Base-by-base conservation (phyloP, 192 early-diverging fungal species). In the Allomyces javanicus region DNA sequence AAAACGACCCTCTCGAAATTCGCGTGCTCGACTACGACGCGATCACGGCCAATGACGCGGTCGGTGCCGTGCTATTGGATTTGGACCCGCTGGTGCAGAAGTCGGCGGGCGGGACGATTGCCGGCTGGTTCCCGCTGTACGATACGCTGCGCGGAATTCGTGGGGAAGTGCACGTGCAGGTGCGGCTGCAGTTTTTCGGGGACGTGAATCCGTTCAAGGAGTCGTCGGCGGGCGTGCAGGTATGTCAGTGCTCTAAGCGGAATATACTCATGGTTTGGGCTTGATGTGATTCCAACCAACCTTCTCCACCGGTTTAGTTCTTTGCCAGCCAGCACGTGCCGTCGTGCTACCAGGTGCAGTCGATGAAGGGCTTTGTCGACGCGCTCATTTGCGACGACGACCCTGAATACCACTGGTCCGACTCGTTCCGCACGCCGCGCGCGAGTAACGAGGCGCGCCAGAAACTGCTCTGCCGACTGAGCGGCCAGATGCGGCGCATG, bases 131-230 rank as follows among this genome's bases (percentile, higher is more conserved):
- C 71, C 89, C 87, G 0, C 83, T 89, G 61, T 88, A 83, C 50
- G 87, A 91, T 67, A 86, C 86, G 0, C 77, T 89, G 64, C 72
- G 81, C 22, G 87, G 86, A 1, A 77, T 87, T 14, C 74, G 87
- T 10, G 89, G 89, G 10, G 89, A 91, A 68, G 70, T 91, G 50
- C 79, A 85, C 55, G 77, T 81, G 23, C 83, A 84, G 61, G 79
- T 89, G 22, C 81, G 83, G 55, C 68, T 89, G 63, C 83, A 89
- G 67, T 88, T 89, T 68, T 88, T 91, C 75, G 88, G 88, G 9
- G 85, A 91, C 70, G 76, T 81, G 24, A 91, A 91, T 69, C 89
- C 87, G 14, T 90, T 90, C 73, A 87, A 84, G 69, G 86, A 88
- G 69, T 83, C 80, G 19, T 84, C 81, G 3, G 79, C 82, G 1